A percentile compares a stretch with the other conserved stretches of the same genome.
Evolutionary conservation across 1,139 yeast species (phyloP).

Genomic region (Lodderomyces beijingensis): DNA sequence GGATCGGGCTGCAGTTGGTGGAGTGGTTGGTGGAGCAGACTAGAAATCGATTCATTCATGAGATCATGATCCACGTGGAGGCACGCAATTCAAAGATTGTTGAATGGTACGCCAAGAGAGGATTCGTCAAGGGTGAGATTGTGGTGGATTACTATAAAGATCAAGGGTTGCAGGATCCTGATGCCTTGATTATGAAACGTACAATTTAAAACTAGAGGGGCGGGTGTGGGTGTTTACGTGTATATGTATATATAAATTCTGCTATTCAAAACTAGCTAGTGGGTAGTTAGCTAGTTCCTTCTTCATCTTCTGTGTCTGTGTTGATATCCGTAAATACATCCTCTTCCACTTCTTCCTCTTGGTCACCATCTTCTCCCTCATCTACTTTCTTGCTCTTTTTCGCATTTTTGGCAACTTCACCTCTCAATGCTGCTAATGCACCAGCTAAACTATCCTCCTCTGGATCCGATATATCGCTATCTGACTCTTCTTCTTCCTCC

Average conservation of each 20-base stretch:
- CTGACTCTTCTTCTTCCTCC: constrained; percentile 26
- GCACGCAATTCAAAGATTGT: constrained; percentile 40
- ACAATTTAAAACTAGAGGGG: background rate
- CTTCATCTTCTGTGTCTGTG: constrained; percentile 53
- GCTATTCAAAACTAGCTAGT: background rate
- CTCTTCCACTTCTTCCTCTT: constrained; percentile 31
- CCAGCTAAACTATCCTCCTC: constrained; percentile 65
- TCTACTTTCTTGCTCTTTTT: constrained; percentile 22
- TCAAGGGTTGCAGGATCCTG: constrained; percentile 42
- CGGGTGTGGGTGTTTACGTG: constrained; percentile 5
- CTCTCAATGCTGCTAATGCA: constrained; percentile 59
- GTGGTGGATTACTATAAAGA: constrained; percentile 47
- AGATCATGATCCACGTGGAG: constrained; percentile 59
- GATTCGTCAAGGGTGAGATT: constrained; percentile 47
- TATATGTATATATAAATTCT: background rate
- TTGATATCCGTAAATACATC: constrained; percentile 45
- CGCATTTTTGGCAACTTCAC: constrained; percentile 37
- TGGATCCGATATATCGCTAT: constrained; percentile 59
- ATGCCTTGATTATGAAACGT: constrained; percentile 27
- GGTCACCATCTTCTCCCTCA: constrained; percentile 38
- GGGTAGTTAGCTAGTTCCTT: constrained; percentile 12
- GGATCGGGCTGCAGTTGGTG: constrained; percentile 60
- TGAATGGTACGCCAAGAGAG: constrained; percentile 53
- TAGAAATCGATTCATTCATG: constrained; percentile 48
- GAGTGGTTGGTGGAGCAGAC: constrained; percentile 53